These are phyloP conservation scores for Recurvomyces mirabilis DNA, from an alignment of 495 filamentous ascomycete species.

Conservation along the genomic window DNA sequence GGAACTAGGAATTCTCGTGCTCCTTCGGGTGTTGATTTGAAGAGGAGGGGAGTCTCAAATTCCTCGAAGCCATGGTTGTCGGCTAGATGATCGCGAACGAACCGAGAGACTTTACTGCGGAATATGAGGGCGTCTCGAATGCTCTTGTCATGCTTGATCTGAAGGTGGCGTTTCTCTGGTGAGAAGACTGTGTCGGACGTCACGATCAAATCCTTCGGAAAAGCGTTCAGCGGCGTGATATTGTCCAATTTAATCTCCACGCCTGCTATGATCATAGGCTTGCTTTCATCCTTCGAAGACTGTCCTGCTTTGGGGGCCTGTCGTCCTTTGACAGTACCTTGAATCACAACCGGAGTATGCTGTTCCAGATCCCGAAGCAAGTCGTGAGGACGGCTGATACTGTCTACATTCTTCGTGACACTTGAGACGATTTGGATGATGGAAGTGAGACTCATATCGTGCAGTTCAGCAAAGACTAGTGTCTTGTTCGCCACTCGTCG, in stretches of 20 bases:
- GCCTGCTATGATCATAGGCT: slow-evolving; percentile 25
- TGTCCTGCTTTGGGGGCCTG: slow-evolving; percentile 1
- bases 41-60: slow-evolving; percentile 84
- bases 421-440: slow-evolving; percentile 20
- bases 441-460: slow-evolving; percentile 26
- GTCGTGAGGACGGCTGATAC: slow-evolving; percentile 13
- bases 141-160: slow-evolving; percentile 58
- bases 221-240: slow-evolving; percentile 59
- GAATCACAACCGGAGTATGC: slow-evolving; percentile 14
- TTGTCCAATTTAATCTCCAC: slow-evolving; percentile 54
- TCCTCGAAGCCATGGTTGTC: slow-evolving; percentile 50
- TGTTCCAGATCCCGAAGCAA: slow-evolving; percentile 4
- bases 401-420: slow-evolving; percentile 18
- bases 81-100: slow-evolving; percentile 44
- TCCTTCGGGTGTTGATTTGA: slow-evolving; percentile 96
- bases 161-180: slow-evolving; percentile 66
- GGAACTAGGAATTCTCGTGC: slow-evolving; percentile 94
- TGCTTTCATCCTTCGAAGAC: background rate
- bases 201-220: slow-evolving; percentile 65
- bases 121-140: slow-evolving; percentile 53
- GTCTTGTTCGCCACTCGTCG: slow-evolving; percentile 52
- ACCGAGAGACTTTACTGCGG: slow-evolving; percentile 40
- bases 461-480: slow-evolving; percentile 56
- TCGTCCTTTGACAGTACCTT: slow-evolving; percentile 15
- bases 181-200: slow-evolving; percentile 60